Conservation (phyloP, 192 early-diverging fungal species). For the Coemansia sp. region DNA sequence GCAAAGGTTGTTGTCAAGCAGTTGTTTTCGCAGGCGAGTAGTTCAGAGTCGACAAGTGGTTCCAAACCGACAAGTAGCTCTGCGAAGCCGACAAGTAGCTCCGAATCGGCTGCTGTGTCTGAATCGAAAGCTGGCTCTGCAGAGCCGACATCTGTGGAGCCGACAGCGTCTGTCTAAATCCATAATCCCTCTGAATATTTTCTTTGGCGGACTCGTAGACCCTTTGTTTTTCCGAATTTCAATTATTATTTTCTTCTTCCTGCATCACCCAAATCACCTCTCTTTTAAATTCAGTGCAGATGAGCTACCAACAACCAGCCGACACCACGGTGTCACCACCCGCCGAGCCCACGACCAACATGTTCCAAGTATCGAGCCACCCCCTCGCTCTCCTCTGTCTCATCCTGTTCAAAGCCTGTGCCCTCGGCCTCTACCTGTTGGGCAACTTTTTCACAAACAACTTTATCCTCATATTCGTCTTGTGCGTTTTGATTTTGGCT, state of each 20-base stretch:
- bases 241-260: background rate
- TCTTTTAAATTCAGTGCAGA: background rate
- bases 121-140: no score
- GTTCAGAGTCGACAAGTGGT: no score
- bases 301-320: constrained; percentile 8
- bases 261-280: no score
- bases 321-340: background rate
- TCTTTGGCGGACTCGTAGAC: background rate
- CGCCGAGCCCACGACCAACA: constrained; percentile 31
- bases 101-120: background rate
- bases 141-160: no score
- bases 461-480: constrained; percentile 89
- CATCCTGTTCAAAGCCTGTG: constrained; percentile 79
- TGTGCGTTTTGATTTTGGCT: constrained; percentile 85
- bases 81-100: background rate
- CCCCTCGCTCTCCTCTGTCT: constrained; percentile 90
- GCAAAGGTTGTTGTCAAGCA: constrained; percentile 39
- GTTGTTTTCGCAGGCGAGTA: constrained; percentile 17
- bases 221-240: background rate
- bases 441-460: constrained; percentile 78
- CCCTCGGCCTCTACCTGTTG: constrained; percentile 84
- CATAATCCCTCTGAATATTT: background rate
- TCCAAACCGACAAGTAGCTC: no score
- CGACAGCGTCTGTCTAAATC: no score
- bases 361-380: constrained; percentile 64